A percentile compares a stretch with the other conserved stretches of the same genome.
These are phyloP conservation scores for Ogataea philodendri DNA, from an alignment of 805 yeast species.

Conservation along the genomic window DNA sequence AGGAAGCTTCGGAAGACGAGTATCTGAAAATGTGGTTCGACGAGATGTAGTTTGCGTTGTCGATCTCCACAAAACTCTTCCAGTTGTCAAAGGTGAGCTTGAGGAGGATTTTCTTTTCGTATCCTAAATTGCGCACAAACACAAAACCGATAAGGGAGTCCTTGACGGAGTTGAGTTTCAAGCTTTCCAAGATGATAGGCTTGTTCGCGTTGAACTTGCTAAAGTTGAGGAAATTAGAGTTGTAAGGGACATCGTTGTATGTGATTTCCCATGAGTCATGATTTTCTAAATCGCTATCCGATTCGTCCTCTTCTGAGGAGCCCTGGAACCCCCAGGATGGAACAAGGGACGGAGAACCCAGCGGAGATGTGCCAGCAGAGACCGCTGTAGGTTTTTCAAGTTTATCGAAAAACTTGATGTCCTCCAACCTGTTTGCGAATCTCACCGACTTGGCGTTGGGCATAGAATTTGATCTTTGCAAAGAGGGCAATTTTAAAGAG, in stretches of 20 bases:
- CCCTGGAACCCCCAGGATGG: constrained; percentile 27
- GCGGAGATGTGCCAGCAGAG: constrained; percentile 55
- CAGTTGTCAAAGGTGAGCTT: constrained; percentile 52
- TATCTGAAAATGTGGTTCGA: constrained; percentile 41
- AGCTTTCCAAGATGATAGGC: constrained; percentile 35
- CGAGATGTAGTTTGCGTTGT: constrained; percentile 35
- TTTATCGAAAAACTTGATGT: constrained; percentile 63
- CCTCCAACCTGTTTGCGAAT: constrained; percentile 59
- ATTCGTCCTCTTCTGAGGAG: constrained; percentile 27
- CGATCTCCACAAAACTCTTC: constrained; percentile 35
- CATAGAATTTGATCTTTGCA: constrained; percentile 44
- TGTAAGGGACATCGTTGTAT: constrained; percentile 32
- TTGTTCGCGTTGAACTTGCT: constrained; percentile 32
- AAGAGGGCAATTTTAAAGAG: constrained; percentile 45
- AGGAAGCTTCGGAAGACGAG: constrained; percentile 30
- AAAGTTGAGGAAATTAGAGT: constrained; percentile 29
- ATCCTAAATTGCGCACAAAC: constrained; percentile 39
- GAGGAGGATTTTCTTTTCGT: constrained; percentile 40
- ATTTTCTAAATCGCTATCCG: constrained; percentile 20
- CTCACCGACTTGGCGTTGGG: constrained; percentile 59
- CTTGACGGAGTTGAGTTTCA: constrained; percentile 40
- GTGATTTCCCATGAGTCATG: constrained; percentile 31
- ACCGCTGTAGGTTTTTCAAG: constrained; percentile 60
- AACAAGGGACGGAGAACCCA: constrained; percentile 22
- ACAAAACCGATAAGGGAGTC: constrained; percentile 42